These are phyloP conservation scores for Carex arenaria DNA, from an alignment of 202 grass and related monocot species.

Conservation along the genomic window DNA sequence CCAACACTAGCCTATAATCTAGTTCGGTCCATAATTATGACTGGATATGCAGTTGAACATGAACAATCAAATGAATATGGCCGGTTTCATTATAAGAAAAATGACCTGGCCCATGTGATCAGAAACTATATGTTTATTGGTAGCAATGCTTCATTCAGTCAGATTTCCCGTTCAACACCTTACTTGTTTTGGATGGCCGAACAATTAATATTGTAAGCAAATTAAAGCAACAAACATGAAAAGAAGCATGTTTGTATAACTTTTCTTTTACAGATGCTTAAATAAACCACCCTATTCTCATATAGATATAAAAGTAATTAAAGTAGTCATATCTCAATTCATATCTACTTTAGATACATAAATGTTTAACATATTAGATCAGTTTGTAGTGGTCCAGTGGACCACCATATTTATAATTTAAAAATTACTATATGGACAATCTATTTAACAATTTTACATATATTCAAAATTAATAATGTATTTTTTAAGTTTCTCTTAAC, in stretches of 20 bases:
- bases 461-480: neutral
- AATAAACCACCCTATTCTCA: neutral
- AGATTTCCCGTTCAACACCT: neutral
- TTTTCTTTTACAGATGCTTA: neutral
- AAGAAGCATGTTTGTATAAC: neutral
- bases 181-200: neutral
- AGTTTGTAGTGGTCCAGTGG: neutral
- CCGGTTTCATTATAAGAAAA: neutral
- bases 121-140: neutral
- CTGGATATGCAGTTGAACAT: neutral
- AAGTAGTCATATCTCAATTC: neutral
- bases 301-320: neutral
- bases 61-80: neutral
- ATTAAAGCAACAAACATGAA: neutral
- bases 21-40: neutral
- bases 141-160: neutral
- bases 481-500: neutral
- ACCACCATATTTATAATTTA: neutral
- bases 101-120: neutral
- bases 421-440: neutral
- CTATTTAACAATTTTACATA: neutral
- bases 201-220: neutral
- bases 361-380: too few relatives aligned
- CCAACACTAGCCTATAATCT: neutral
- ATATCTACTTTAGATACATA: neutral